phyloP scores from a whole-genome alignment of 495 filamentous ascomycete species.

The Penicillium steckii region DNA sequence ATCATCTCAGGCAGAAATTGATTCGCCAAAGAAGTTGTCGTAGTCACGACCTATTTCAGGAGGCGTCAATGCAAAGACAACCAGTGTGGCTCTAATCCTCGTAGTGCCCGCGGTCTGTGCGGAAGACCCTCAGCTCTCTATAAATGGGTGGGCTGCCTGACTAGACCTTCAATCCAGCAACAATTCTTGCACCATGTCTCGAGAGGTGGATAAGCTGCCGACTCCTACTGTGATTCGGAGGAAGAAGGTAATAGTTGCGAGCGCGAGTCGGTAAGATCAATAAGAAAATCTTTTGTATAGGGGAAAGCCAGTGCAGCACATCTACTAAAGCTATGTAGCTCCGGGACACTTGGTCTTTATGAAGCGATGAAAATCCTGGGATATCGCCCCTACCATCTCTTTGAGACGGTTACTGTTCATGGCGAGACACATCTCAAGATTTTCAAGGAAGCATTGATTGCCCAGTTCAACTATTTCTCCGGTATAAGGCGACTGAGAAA shows the following conservation, averaged over 20 bases:
- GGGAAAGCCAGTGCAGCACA: no score
- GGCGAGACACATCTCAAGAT: constrained; percentile 7
- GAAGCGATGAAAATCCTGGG: constrained; percentile 12
- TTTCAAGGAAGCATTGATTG: constrained; percentile 5
- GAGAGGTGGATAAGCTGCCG: background rate
- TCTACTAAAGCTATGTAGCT: no score
- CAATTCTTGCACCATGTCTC: background rate
- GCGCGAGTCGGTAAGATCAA: background rate
- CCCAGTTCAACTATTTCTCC: constrained; percentile 13
- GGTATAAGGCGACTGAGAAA: constrained; percentile 12
- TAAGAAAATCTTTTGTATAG: no score
- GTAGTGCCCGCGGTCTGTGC: background rate
- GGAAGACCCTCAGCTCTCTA: background rate
- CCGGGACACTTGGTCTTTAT: constrained; percentile 15
- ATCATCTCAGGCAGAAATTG: no score
- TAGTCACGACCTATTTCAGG: background rate
- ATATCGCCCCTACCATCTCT: constrained; percentile 12
- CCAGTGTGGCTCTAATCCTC: background rate
- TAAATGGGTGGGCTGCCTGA: background rate
- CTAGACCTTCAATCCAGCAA: background rate
- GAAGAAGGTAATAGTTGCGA: background rate
- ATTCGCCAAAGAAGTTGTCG: background rate
- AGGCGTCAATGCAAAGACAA: background rate
- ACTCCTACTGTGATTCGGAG: background rate
- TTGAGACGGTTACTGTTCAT: constrained; percentile 1